Conservation (phyloP, 495 filamentous ascomycete genomes). For the Hypoxylon subgilvum region DNA sequence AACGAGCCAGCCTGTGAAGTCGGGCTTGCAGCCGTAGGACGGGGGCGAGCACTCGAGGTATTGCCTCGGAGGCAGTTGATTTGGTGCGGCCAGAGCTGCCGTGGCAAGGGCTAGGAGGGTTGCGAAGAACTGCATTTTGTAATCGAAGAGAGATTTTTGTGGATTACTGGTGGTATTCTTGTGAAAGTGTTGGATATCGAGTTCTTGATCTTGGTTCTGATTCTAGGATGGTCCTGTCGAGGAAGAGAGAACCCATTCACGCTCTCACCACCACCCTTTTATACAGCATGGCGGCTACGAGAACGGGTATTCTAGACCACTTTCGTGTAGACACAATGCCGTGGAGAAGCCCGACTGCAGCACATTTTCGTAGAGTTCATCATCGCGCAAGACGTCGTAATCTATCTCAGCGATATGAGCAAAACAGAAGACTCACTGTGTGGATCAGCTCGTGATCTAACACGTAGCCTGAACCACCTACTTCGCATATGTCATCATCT, state of each 20-base stretch:
- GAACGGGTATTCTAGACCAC: not conserved
- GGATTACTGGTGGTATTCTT: too few species aligned
- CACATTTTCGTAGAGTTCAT: not conserved
- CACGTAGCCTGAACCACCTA: not conserved
- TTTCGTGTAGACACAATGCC: not conserved
- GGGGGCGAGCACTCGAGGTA: constrained; percentile 23
- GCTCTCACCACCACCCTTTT: not conserved
- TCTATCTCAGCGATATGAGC: not conserved
- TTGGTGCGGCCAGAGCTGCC: constrained; percentile 18
- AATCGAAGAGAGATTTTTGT: not conserved
- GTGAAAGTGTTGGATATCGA: not conserved
- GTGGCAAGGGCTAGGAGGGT: constrained; percentile 13
- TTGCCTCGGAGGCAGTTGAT: not conserved
- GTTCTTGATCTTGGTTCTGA: not conserved
- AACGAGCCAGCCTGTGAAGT: constrained; percentile 41
- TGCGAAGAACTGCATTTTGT: constrained; percentile 26
- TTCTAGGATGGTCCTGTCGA: not conserved
- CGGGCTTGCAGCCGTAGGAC: constrained; percentile 34
- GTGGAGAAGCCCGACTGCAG: not conserved
- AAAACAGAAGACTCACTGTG: too few species aligned
- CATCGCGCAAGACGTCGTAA: constrained; percentile 4
- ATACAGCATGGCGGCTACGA: constrained; percentile 3
- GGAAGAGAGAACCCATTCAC: not conserved
- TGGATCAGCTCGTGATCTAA: not conserved
- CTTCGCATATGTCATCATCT: not conserved